Evolutionary conservation across 371 early-diverging fungal genomes (phyloP).

Genomic region (Mucor piriformis): DNA sequence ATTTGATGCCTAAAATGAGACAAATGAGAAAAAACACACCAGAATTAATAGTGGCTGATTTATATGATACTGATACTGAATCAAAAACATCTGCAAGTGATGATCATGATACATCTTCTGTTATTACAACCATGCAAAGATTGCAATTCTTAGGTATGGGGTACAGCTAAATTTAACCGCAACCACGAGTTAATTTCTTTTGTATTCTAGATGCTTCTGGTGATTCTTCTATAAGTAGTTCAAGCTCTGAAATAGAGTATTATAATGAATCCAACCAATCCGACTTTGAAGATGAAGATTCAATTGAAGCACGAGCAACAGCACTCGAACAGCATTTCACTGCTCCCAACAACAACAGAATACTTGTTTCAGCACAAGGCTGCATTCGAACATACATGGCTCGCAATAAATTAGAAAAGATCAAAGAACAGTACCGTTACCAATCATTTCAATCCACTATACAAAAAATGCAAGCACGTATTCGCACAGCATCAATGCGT

Average conservation of each 20-base stretch:
- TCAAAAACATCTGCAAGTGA: conserved; percentile 18
- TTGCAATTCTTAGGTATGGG: conserved; percentile 9
- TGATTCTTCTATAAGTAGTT: conserved; percentile 14
- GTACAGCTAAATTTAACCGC: not conserved
- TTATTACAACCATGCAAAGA: conserved; percentile 10
- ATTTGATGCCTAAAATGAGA: not conserved
- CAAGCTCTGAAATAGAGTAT: conserved; percentile 20
- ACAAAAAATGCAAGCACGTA: conserved; percentile 18
- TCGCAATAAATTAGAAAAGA: conserved; percentile 20
- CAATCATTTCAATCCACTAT: conserved; percentile 17
- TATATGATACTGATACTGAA: conserved; percentile 26
- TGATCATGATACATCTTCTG: not conserved
- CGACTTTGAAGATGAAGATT: conserved; percentile 4
- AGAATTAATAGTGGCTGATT: conserved; percentile 4
- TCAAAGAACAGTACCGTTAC: conserved; percentile 21
- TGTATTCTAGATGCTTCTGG: conserved; percentile 1
- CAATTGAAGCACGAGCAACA: not conserved
- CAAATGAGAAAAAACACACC: conserved; percentile 1
- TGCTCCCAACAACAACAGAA: conserved; percentile 11
- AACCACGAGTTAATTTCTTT: not conserved
- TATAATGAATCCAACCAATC: conserved; percentile 4
- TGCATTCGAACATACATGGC: conserved; percentile 21
- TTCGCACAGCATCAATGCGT: conserved; percentile 7
- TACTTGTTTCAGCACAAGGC: conserved; percentile 14
- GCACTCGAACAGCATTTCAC: conserved; percentile 14